Conservation (phyloP, 2,329 filamentous ascomycete species). For the Sclerotinia subarctica region DNA sequence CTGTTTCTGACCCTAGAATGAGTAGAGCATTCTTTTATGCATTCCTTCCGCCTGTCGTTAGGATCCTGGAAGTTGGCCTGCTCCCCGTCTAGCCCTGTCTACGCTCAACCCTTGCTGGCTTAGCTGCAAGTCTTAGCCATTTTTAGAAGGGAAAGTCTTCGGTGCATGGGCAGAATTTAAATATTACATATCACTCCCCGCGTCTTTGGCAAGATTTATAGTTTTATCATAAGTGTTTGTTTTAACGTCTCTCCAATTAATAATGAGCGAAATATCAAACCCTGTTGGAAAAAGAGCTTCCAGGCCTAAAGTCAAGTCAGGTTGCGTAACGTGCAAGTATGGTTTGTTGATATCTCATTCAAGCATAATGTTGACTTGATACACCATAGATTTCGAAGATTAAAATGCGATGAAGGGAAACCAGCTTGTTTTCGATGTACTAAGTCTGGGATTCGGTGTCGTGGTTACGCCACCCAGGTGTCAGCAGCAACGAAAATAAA, state of each 20-base stretch:
- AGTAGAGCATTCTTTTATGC: neutral
- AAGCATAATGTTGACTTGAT: neutral
- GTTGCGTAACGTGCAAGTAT: constrained; percentile 33
- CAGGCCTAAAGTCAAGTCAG: constrained; percentile 17
- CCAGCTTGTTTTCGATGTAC: constrained; percentile 32
- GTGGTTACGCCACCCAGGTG: constrained; percentile 32
- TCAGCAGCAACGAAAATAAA: constrained; percentile 16
- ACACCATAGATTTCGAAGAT: constrained; percentile 31
- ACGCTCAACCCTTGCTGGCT: neutral
- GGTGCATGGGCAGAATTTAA: neutral
- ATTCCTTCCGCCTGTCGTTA: neutral
- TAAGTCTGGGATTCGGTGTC: constrained; percentile 34
- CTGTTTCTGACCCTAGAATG: neutral
- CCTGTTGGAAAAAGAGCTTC: constrained; percentile 20
- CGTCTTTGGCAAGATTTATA: neutral
- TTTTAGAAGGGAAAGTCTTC: neutral
- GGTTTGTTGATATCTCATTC: neutral
- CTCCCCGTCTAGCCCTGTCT: neutral
- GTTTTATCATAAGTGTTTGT: neutral
- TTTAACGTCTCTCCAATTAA: neutral
- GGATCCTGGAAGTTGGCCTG: neutral
- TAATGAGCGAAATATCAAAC: constrained; percentile 15
- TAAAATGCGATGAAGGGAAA: constrained; percentile 36
- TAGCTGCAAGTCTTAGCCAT: neutral
- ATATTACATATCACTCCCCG: neutral